Conservation (phyloP, 31 red algal species). For the Porphyra umbilicalis region DNA sequence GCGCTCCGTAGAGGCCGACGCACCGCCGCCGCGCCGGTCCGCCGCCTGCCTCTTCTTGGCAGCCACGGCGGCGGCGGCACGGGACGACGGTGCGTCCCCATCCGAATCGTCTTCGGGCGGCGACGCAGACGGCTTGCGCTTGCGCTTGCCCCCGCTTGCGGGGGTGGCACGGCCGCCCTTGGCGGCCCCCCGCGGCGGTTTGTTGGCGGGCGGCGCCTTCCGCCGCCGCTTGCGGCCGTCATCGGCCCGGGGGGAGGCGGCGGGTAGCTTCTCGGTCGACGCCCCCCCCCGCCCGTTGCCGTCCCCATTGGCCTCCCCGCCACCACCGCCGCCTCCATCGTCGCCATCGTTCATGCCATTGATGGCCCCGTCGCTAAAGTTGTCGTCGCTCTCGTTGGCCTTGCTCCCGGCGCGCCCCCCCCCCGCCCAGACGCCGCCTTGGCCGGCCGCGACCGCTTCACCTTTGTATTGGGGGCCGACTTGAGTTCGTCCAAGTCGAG, state of each 20-base stretch:
- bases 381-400: too few relatives aligned
- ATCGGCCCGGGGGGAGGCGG: not conserved
- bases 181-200: not conserved
- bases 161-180: not conserved
- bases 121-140: not conserved
- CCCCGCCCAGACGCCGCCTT: not conserved
- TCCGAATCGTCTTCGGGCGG: not conserved
- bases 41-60: not conserved
- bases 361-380: not conserved
- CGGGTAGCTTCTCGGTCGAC: not conserved
- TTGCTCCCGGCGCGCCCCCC: too few relatives aligned
- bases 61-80: not conserved
- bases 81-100: not conserved
- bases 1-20: too few relatives aligned
- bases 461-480: not conserved
- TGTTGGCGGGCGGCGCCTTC: not conserved
- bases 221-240: not conserved
- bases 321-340: not conserved
- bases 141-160: not conserved
- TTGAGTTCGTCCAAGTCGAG: not conserved
- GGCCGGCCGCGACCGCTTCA: not conserved
- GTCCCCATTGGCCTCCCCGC: not conserved
- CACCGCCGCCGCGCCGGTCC: not conserved
- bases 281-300: not conserved
- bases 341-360: not conserved